These are phyloP conservation scores for Nicotiana paniculata DNA, from an alignment of 257 asterid species.

Conservation along the genomic window DNA sequence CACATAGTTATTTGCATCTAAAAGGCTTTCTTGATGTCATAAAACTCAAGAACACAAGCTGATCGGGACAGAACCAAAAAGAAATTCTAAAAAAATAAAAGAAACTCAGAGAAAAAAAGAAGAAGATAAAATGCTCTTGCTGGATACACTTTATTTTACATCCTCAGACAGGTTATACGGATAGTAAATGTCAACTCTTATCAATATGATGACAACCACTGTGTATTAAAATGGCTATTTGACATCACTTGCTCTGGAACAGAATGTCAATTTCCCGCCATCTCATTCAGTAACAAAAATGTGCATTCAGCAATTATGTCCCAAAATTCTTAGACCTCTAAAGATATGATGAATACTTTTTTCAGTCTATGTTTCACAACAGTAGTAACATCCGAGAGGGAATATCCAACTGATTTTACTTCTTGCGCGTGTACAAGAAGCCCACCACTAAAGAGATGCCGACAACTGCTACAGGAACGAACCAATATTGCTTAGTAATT, in stretches of 20 bases:
- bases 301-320: slow-evolving; percentile 3
- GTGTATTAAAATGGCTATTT: neutral
- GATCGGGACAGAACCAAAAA: neutral
- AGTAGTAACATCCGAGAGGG: slow-evolving; percentile 2
- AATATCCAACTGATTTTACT: slow-evolving; percentile 21
- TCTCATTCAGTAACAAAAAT: slow-evolving; percentile 7
- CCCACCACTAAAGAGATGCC: slow-evolving; percentile 54
- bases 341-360: neutral
- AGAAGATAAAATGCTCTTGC: neutral
- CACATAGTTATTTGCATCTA: too few relatives aligned
- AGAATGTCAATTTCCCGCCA: neutral
- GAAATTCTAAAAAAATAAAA: neutral
- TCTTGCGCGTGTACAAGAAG: slow-evolving; percentile 49
- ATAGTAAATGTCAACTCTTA: neutral
- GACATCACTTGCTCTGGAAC: neutral
- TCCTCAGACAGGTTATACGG: neutral
- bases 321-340: neutral
- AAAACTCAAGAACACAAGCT: neutral
- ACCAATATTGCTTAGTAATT: slow-evolving; percentile 65
- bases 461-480: slow-evolving; percentile 42
- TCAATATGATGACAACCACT: neutral
- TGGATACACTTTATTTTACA: neutral
- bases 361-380: neutral
- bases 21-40: too few relatives aligned
- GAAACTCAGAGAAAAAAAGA: neutral